Evolutionary conservation across 306 rosid genomes (phyloP), one percentile per base, ranked within the genome.

Genomic region (Cyclanthera cordifolia): DNA sequence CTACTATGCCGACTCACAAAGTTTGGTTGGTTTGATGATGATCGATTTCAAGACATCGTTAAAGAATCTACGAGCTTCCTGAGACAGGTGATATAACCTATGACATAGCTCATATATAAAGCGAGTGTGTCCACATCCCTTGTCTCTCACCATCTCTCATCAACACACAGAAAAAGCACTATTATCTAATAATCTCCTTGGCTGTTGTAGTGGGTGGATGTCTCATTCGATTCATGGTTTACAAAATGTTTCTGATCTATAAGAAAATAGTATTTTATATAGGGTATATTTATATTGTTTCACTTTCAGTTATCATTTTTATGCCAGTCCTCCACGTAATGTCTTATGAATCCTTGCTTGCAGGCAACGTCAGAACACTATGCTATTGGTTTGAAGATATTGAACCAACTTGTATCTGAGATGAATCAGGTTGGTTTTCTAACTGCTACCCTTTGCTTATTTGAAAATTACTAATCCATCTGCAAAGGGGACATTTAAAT

Each of bases 391-490:
- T 82, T 93, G 86, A 93, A 86, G 95, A 90, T 93, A 74, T 80
- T 93, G 53, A 93, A 88, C 79, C 99, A 93, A 79, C 94, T 93
- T 72, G 89, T 90, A 67, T 87, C 96, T 70, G 99, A 93, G 89
- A 90, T 93, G 96, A 93, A 90, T 83, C 96, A 93, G 99, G 99
- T 93, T 69, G 49, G 82, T 43, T 56, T 77, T 79, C 43, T 20
- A 23, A 46, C 46, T 2, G 39, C 28, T 16, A 65, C 5, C 34
- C 32, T 21, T 43, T 65, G 11, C 14, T 65, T 65, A 65, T 23
- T 8, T 66, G 54, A 66, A 46, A 46, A 24, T 43, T 46, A 65
- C 53, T 1, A 39, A 39, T 43, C 34, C 34, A 41, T 66, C 24
- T 39, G 53, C 54, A 39, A 46, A 65, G 25, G 24, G 41, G 23